Conservation (phyloP, 2,329 filamentous ascomycete species). For the Aspergillus nomiae region DNA sequence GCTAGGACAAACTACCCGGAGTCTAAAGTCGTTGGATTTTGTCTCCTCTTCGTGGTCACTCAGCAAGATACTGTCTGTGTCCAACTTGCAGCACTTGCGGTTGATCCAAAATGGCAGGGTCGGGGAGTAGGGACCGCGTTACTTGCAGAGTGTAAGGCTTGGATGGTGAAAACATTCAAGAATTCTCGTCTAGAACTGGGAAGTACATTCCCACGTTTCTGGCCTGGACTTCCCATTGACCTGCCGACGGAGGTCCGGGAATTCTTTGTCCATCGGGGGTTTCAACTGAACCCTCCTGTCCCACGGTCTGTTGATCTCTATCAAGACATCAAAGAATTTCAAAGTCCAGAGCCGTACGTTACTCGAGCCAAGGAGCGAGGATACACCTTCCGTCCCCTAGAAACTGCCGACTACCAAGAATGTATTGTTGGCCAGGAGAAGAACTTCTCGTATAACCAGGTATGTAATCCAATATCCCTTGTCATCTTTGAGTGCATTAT, state of each 20-base stretch:
- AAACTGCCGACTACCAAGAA: conserved; percentile 38
- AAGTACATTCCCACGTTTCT: conserved; percentile 47
- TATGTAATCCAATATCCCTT: conserved; percentile 19
- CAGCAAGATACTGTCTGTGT: conserved; percentile 26
- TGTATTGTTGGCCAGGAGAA: conserved; percentile 42
- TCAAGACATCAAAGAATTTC: conserved; percentile 39
- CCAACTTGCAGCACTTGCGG: conserved; percentile 42
- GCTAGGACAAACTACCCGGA: conserved; percentile 25
- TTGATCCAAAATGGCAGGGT: conserved; percentile 35
- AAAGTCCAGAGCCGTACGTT: conserved; percentile 38
- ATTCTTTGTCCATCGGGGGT: conserved; percentile 48
- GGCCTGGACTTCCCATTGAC: conserved; percentile 47
- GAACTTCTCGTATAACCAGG: conserved; percentile 42
- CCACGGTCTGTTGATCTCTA: conserved; percentile 43
- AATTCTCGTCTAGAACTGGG: conserved; percentile 29
- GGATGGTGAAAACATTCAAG: conserved; percentile 27
- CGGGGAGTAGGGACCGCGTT: conserved; percentile 44
- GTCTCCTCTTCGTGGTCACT: conserved; percentile 36
- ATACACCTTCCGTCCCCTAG: conserved; percentile 41
- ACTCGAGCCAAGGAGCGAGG: conserved; percentile 36
- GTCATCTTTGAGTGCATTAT: neutral
- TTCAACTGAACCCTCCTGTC: conserved; percentile 28
- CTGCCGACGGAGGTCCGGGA: conserved; percentile 36
- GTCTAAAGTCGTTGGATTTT: conserved; percentile 38
- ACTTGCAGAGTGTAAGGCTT: conserved; percentile 31